phyloP scores from a whole-genome alignment of 768 basidiomycete genomes.

The Leucogyrophana mollusca region DNA sequence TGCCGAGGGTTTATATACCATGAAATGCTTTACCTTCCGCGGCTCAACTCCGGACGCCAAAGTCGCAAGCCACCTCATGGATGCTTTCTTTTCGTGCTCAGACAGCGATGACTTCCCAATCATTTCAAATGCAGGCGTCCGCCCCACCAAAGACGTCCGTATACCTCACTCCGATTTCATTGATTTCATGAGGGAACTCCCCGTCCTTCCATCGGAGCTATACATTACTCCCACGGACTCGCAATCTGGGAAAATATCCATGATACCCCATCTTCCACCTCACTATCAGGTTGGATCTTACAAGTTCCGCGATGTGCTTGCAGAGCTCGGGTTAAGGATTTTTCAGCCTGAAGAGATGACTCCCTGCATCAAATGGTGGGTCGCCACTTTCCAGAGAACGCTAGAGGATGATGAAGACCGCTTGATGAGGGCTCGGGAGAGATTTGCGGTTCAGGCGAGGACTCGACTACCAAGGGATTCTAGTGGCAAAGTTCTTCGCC shows the following conservation, averaged over 20 bases:
- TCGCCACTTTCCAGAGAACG: constrained; percentile 23
- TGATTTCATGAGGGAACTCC: constrained; percentile 71
- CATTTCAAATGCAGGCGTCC: constrained; percentile 74
- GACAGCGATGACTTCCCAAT: constrained; percentile 55
- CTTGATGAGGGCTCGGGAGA: neutral
- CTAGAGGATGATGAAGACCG: constrained; percentile 26
- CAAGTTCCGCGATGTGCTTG: constrained; percentile 73
- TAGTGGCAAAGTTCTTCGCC: constrained; percentile 53
- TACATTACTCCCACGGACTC: constrained; percentile 43
- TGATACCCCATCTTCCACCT: constrained; percentile 60
- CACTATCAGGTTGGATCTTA: constrained; percentile 67
- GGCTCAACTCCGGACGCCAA: constrained; percentile 79
- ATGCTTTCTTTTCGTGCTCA: constrained; percentile 72
- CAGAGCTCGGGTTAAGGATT: constrained; percentile 65
- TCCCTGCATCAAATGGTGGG: constrained; percentile 87
- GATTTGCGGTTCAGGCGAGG: too few species aligned
- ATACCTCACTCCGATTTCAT: constrained; percentile 64
- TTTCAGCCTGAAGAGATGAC: constrained; percentile 68
- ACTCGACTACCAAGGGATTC: constrained; percentile 18
- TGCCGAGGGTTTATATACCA: constrained; percentile 56
- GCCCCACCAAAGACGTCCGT: constrained; percentile 64
- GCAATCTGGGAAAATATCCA: constrained; percentile 39
- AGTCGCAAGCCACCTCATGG: constrained; percentile 65
- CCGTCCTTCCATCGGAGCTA: constrained; percentile 44
- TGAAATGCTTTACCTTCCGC: constrained; percentile 87